Evolutionary conservation across 805 yeast genomes (phyloP), one percentile per base, ranked within the genome.

Genomic region (Candida patagonica): DNA sequence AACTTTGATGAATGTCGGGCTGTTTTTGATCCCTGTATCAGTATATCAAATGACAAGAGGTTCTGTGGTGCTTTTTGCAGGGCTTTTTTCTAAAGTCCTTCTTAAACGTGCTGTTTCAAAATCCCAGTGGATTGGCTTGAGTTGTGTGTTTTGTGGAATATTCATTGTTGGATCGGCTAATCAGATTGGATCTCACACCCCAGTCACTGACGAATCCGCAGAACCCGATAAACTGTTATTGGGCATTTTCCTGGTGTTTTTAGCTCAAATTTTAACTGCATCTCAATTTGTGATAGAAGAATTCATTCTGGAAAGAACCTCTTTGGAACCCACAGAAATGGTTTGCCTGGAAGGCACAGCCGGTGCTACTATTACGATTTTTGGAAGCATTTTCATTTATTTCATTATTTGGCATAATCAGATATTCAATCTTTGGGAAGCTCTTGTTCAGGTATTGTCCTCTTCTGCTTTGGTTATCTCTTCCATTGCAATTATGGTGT

Each of bases 41-140:
- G 71, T 82, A 37, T 83, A 81, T 57, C 94, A 83, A 56, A 83
- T 83, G 94, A 77, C 81, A n/a, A 65, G 94, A 47, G 92, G 94
- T 2, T 73, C 86, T 0, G 62, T 81, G 30, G 83, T 83, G 31
- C 60, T 83, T 30, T 81, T 80, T 60, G 94, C 82, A 19, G 94
- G 88, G 1, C 57, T 76, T 12, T 68, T 81, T 52, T 76, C 85
- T 17, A 78, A 78, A 27, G 21, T 78, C 1, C 80, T 81, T 52
- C 67, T 83, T 46, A 63, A 70, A 35, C 68, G 74, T 30, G 59
- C 55, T 15, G 74, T 83, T 35, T 64, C 76, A 7, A 67, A 71
- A 43, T 54, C 74, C 19, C 88, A 83, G 54, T 83, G 92, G 92
- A 42, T 68, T 6, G 70, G 84, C 6, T 65, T 83, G 35, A 50